Conservation (phyloP, 768 basidiomycete genomes). For the Termitomyces sp. region DNA sequence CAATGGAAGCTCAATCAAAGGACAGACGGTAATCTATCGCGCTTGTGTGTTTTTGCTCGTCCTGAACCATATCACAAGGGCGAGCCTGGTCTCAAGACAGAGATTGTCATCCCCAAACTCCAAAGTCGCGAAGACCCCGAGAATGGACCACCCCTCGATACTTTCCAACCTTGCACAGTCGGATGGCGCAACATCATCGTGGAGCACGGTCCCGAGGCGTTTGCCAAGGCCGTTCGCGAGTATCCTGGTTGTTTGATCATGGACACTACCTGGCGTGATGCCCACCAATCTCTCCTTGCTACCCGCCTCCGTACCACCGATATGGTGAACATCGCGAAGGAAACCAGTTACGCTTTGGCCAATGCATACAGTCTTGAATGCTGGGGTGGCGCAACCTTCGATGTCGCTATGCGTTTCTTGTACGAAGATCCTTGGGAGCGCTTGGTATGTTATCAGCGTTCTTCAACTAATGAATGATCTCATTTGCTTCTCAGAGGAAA, state of each 20-base stretch:
- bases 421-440: constrained; percentile 99
- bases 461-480: not conserved
- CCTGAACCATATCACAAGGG: constrained; percentile 41
- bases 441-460: constrained; percentile 50
- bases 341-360: constrained; percentile 91
- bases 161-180: constrained; percentile 73
- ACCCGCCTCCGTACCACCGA: constrained; percentile 95
- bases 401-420: constrained; percentile 98
- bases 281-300: constrained; percentile 95
- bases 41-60: not conserved
- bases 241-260: constrained; percentile 95
- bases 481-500: constrained; percentile 54
- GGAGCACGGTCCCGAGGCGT: constrained; percentile 95
- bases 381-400: constrained; percentile 99
- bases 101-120: constrained; percentile 80
- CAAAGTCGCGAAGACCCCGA: constrained; percentile 71
- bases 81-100: constrained; percentile 90
- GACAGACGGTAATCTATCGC: constrained; percentile 54
- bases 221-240: constrained; percentile 95
- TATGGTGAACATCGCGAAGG: constrained; percentile 98
- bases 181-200: constrained; percentile 99
- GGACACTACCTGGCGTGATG: constrained; percentile 99
- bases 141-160: constrained; percentile 71
- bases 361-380: constrained; percentile 97
- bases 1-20: constrained; percentile 97